phyloP scores from a whole-genome alignment of 345 rosid genomes.

The Nasturtium officinale region DNA sequence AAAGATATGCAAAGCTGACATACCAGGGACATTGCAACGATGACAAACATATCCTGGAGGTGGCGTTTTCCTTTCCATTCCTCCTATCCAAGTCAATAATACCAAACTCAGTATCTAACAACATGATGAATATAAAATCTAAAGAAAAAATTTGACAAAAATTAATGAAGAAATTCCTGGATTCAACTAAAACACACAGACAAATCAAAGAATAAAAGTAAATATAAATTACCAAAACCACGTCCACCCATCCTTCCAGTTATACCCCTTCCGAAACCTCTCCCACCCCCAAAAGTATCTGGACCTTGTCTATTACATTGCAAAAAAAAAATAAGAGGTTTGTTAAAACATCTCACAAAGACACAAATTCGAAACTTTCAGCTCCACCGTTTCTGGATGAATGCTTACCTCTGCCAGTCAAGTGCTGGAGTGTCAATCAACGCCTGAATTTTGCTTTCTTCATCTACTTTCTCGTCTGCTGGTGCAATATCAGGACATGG shows the following conservation, averaged over 20 bases:
- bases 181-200: not conserved
- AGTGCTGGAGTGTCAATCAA: conserved; percentile 91
- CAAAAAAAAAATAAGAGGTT: conserved; percentile 15
- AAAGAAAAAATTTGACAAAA: not conserved
- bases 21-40: conserved; percentile 95
- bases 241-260: conserved; percentile 93
- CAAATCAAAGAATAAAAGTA: conserved; percentile 1
- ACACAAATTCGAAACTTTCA: not conserved
- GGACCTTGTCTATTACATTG: conserved; percentile 69
- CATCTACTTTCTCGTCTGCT: conserved; percentile 73
- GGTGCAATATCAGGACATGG: conserved; percentile 59
- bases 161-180: not conserved
- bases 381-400: not conserved
- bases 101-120: conserved; percentile 27
- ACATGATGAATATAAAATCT: conserved; percentile 2
- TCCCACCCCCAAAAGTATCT: conserved; percentile 85
- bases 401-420: conserved; percentile 97
- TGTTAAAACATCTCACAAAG: not conserved
- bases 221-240: conserved; percentile 72
- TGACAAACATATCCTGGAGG: conserved; percentile 96
- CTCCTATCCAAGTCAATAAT: conserved; percentile 59
- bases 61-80: conserved; percentile 94
- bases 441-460: conserved; percentile 92
- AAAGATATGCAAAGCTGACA: conserved; percentile 28
- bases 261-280: conserved; percentile 96